These are phyloP conservation scores for Fraxinus greggii DNA, from an alignment of 305 asterid species.

Conservation along the genomic window DNA sequence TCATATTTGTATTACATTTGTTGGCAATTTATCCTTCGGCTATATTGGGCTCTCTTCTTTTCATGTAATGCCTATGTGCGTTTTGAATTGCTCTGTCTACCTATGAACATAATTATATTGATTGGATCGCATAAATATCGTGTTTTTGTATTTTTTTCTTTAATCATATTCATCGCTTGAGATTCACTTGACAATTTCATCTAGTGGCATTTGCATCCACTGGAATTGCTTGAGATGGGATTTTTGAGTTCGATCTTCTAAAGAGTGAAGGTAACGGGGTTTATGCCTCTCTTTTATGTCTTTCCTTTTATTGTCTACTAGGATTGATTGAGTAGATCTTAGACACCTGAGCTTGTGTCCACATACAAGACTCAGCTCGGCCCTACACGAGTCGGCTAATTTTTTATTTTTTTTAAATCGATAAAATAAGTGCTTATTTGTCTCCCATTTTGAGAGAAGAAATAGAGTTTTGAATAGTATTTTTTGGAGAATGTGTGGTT, in stretches of 20 bases:
- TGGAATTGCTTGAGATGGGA: background rate
- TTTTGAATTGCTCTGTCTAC: background rate
- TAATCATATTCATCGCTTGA: background rate
- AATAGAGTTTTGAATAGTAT: too few relatives aligned
- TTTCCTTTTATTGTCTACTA: background rate
- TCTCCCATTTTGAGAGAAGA: too few relatives aligned
- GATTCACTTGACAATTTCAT: background rate
- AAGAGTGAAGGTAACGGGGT: background rate
- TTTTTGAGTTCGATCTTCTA: background rate
- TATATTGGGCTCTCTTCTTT: constrained; percentile 34
- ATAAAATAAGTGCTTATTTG: too few relatives aligned
- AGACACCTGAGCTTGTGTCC: background rate
- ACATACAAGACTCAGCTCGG: background rate
- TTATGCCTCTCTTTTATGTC: background rate
- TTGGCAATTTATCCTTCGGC: constrained; percentile 34
- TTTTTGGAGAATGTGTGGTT: too few relatives aligned
- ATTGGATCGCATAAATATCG: background rate
- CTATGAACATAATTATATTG: background rate
- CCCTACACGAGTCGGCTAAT: background rate
- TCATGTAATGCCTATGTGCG: constrained; percentile 20
- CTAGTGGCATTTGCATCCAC: background rate
- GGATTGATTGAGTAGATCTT: background rate
- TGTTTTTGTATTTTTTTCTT: too few relatives aligned
- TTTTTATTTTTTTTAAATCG: too few relatives aligned
- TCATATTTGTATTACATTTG: background rate